Conservation (phyloP, 495 filamentous ascomycete genomes). For the Thermothielavioides terrestris region DNA sequence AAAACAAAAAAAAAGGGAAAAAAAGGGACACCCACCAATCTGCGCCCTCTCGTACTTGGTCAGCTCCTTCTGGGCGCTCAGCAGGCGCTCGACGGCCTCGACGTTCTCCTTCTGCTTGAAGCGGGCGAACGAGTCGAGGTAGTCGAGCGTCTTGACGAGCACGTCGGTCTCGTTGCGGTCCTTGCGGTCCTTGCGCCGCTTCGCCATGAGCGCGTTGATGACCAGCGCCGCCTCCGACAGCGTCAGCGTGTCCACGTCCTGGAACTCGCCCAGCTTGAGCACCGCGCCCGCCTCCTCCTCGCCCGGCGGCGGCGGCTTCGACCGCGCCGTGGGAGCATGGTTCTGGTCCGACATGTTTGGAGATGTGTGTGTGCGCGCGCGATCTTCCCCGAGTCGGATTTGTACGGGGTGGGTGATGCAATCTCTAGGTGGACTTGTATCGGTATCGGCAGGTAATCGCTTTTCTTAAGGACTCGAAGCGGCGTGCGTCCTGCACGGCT, state of each 20-base stretch:
- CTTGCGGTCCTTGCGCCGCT: constrained; percentile 55
- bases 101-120: constrained; percentile 94
- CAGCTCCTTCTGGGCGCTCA: constrained; percentile 67
- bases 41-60: constrained; percentile 89
- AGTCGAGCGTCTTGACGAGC: constrained; percentile 78
- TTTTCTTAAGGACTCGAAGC: too few relatives aligned
- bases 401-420: too few relatives aligned
- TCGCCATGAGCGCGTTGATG: constrained; percentile 76
- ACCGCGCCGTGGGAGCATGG: constrained; percentile 53
- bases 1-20: neutral
- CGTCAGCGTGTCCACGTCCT: constrained; percentile 76
- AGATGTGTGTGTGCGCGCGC: neutral
- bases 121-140: constrained; percentile 84
- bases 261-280: constrained; percentile 85
- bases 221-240: constrained; percentile 86
- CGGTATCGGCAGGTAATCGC: too few relatives aligned
- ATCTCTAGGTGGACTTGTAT: too few relatives aligned
- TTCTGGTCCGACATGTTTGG: constrained; percentile 24
- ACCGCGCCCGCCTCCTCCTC: constrained; percentile 81
- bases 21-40: constrained; percentile 56
- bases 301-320: constrained; percentile 62
- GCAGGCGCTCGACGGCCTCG: constrained; percentile 76
- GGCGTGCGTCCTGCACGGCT: too few relatives aligned
- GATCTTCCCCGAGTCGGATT: too few relatives aligned
- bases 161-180: constrained; percentile 61